Evolutionary conservation across 805 yeast species (phyloP).

Genomic region (Yamadazyma ubonensis): DNA sequence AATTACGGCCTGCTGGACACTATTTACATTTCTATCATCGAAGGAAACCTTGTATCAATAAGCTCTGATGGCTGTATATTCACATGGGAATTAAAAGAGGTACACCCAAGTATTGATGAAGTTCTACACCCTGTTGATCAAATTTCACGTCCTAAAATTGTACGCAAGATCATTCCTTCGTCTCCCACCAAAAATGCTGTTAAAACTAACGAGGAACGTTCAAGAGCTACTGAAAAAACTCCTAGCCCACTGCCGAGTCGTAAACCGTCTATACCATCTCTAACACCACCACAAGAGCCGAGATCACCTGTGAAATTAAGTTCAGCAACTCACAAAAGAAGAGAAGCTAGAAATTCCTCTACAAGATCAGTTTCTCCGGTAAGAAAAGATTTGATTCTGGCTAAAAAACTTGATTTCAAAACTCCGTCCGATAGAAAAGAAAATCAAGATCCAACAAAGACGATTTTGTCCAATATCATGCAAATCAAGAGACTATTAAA

Average conservation of each 20-base stretch:
- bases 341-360: constrained; percentile 23
- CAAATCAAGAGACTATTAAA: constrained; percentile 2
- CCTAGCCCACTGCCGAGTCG: not conserved
- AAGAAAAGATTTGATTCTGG: no score
- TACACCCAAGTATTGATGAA: no score
- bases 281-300: constrained; percentile 15
- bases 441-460: not conserved
- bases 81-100: constrained; percentile 45
- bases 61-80: constrained; percentile 58
- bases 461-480: not conserved
- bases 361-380: constrained; percentile 14
- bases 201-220: not conserved
- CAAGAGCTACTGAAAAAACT: not conserved
- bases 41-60: constrained; percentile 37
- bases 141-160: no score
- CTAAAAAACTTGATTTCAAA: constrained; percentile 1
- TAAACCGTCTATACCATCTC: constrained; percentile 8
- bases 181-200: not conserved
- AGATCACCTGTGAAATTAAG: constrained; percentile 24
- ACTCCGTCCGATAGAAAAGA: no score
- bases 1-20: constrained; percentile 57
- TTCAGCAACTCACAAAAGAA: constrained; percentile 33
- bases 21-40: constrained; percentile 32
- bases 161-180: not conserved
- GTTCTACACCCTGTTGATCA: constrained; percentile 1